Evolutionary conservation across 768 basidiomycete genomes (phyloP).

Genomic region (Austroboletus eburneus): DNA sequence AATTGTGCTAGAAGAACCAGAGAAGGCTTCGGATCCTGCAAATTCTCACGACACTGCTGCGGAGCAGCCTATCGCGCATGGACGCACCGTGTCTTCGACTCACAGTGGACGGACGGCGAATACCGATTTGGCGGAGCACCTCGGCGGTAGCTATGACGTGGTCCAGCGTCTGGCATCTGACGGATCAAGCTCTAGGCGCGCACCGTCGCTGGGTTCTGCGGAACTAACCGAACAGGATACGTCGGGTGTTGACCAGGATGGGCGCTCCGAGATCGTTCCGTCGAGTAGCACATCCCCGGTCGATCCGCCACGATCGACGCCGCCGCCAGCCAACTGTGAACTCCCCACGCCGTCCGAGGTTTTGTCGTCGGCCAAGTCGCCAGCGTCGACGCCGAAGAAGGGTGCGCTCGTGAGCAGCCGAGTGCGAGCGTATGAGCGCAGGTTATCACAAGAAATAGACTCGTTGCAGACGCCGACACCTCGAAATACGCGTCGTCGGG

Average conservation of each 20-base stretch:
- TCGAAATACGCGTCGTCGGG: slow-evolving; percentile 40
- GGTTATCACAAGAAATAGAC: slow-evolving; percentile 51
- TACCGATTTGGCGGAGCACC: slow-evolving; percentile 61
- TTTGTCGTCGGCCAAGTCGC: slow-evolving; percentile 1
- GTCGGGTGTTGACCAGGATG: slow-evolving; percentile 5
- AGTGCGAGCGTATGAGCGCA: slow-evolving; percentile 56
- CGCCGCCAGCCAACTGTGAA: slow-evolving; percentile 1
- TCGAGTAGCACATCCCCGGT: slow-evolving; percentile 2
- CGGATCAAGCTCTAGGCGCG: slow-evolving; percentile 23
- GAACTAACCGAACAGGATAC: slow-evolving; percentile 20
- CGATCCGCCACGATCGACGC: slow-evolving; percentile 20
- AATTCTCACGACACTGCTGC: slow-evolving; percentile 12
- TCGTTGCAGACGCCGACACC: slow-evolving; percentile 31
- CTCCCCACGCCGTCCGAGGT: slow-evolving; percentile 1
- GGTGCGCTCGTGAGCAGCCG: slow-evolving; percentile 43
- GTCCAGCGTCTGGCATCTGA: slow-evolving; percentile 46
- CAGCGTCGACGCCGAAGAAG: neutral
- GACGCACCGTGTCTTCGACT: slow-evolving; percentile 40
- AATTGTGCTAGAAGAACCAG: slow-evolving; percentile 52
- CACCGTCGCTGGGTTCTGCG: slow-evolving; percentile 23
- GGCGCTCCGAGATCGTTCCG: slow-evolving; percentile 10
- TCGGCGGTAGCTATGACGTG: slow-evolving; percentile 67
- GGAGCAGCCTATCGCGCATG: slow-evolving; percentile 22
- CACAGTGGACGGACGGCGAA: slow-evolving; percentile 61
- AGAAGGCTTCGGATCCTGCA: slow-evolving; percentile 12